phyloP scores from a whole-genome alignment of 331 rosid species.

The Prunus yedoensis region DNA sequence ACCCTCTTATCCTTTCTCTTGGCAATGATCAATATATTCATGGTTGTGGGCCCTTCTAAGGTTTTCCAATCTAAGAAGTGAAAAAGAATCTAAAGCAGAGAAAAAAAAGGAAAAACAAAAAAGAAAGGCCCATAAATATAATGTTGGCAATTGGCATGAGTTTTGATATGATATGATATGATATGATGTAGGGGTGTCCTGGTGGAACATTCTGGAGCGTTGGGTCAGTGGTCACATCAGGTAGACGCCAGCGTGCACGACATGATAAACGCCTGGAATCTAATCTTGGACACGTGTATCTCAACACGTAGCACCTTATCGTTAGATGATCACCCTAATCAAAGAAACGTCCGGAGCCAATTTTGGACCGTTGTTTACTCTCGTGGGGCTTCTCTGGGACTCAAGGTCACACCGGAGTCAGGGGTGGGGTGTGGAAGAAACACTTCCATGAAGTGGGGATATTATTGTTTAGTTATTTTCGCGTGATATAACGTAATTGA shows the following conservation, averaged over 20 bases:
- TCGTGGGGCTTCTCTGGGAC: background rate
- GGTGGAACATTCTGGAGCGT: background rate
- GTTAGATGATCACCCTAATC: background rate
- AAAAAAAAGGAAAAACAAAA: too few relatives aligned
- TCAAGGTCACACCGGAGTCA: too few relatives aligned
- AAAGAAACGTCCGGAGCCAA: background rate
- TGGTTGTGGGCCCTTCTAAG: background rate
- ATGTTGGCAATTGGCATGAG: background rate
- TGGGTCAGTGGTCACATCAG: slow-evolving; percentile 14
- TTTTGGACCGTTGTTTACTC: background rate
- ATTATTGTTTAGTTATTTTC: too few relatives aligned
- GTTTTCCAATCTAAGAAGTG: too few relatives aligned
- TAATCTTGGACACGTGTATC: background rate
- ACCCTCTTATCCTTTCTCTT: background rate
- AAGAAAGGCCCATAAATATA: background rate
- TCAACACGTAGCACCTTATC: background rate
- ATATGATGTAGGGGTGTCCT: background rate
- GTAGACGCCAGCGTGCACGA: background rate
- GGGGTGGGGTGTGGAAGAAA: too few relatives aligned
- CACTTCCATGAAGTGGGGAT: too few relatives aligned
- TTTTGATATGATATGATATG: too few relatives aligned
- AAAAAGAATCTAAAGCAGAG: too few relatives aligned
- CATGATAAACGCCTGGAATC: background rate
- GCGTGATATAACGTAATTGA: too few relatives aligned
- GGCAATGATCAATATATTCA: background rate